Evolutionary conservation across 176 grass and related monocot genomes (phyloP).

Genomic region (Lolium rigidum): DNA sequence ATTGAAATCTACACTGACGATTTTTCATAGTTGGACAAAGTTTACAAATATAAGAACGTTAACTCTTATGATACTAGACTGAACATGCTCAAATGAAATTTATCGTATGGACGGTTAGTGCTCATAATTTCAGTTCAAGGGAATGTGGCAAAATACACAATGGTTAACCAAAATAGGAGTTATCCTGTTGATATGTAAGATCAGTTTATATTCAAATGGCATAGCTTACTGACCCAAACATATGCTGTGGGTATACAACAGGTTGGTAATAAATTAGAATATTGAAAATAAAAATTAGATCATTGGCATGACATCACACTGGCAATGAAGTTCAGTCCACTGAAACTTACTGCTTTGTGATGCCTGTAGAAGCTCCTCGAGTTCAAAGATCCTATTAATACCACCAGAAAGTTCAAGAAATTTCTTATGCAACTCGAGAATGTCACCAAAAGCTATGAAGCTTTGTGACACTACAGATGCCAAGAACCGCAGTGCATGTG

Average conservation of each 20-base stretch:
- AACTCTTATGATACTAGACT: conserved; percentile 13
- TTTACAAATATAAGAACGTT: neutral
- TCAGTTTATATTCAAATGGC: conserved; percentile 1
- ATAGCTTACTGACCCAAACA: neutral
- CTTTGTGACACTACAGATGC: conserved; percentile 98
- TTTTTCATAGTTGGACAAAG: neutral
- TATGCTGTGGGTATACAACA: neutral
- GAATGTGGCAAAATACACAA: neutral
- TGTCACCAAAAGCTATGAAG: conserved; percentile 98
- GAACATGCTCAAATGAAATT: neutral
- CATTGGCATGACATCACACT: conserved; percentile 8
- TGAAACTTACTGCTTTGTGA: conserved; percentile 80
- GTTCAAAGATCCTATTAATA: conserved; percentile 96
- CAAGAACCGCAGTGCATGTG: conserved; percentile 91
- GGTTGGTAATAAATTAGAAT: neutral
- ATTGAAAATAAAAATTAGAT: neutral
- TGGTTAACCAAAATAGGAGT: neutral
- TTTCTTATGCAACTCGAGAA: conserved; percentile 93
- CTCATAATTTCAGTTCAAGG: conserved; percentile 28
- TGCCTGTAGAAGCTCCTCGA: conserved; percentile 89
- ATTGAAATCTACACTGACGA: neutral
- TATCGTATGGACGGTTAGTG: neutral
- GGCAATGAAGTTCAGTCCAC: neutral
- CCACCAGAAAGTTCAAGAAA: conserved; percentile 94
- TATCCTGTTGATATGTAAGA: neutral